Base-by-base conservation (phyloP, 2,329 filamentous ascomycete genomes). In the Aspergillus spinulosporus region DNA sequence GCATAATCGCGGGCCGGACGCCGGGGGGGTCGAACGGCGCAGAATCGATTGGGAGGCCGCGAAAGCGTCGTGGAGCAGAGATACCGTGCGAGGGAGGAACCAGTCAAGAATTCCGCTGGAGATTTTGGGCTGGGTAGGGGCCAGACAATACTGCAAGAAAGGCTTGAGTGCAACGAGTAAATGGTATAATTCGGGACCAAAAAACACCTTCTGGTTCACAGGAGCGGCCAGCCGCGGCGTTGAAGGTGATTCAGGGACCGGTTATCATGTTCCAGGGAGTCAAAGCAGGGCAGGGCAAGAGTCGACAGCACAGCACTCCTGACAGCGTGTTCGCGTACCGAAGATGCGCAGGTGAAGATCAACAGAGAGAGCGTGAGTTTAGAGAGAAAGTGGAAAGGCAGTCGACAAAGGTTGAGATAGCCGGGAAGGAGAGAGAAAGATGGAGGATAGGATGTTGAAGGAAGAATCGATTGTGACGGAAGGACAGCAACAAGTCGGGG, bases 1-100 rank as follows among this genome's bases (percentile, higher is more conserved):
- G 73, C 74, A 76, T 75, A 59, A 59, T 69, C 61, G 54, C 48
- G 56, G 55, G 47, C 54, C 46, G 14, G 40, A 50, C 53, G 49
- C 44, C 49, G 55, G 47, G 58, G 36, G 48, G 31, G 21, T 46
- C 55, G 56, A 45, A 31, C 46, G 52, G 46, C 37, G 34, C 40
- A 53, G 52, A 15, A 50, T 32, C 43, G 29, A 28, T 14, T 28
- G 32, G 36, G 39, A 49, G 49, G 31, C 44, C 15, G 46, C 46
- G 49, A 34, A 29, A 43, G 29, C 28, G 46, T 31, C n/a, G 12
- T 39, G 52, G 14, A 53, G 43, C 40, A 55, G 42, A 29, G 46
- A 49, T 40, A 6, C 31, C 53, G 28, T 21, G 54, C 36, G 46
- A 40, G 21, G 21, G 52, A 34, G 37, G 31, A 43, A 44, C 54